phyloP scores from a whole-genome alignment of 805 yeast species.

The Schwanniomyces pseudopolymorphus region DNA sequence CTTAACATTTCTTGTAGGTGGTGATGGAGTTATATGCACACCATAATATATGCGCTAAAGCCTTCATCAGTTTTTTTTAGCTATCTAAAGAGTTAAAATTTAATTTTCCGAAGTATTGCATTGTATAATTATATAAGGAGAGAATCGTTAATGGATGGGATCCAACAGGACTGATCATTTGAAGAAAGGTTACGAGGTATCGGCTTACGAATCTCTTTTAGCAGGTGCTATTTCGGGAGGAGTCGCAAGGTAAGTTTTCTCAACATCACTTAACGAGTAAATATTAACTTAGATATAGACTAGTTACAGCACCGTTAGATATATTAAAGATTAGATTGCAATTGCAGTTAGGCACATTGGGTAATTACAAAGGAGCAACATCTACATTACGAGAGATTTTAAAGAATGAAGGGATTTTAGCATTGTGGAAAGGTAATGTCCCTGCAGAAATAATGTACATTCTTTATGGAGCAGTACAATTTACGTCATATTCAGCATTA shows the following conservation, averaged over 20 bases:
- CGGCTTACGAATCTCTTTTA: constrained; percentile 51
- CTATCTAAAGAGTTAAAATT: no score
- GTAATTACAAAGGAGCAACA: constrained; percentile 24
- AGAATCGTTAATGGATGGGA: constrained; percentile 8
- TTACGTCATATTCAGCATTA: constrained; percentile 62
- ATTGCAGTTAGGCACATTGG: constrained; percentile 39
- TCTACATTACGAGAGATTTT: constrained; percentile 44
- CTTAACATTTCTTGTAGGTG: neutral
- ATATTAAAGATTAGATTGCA: constrained; percentile 76
- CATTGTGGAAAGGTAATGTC: constrained; percentile 94
- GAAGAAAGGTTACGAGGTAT: constrained; percentile 50
- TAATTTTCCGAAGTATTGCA: neutral
- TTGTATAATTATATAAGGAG: neutral
- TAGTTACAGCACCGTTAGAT: constrained; percentile 74
- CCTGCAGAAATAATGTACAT: constrained; percentile 89
- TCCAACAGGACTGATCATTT: constrained; percentile 40
- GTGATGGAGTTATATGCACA: neutral
- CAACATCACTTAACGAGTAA: neutral
- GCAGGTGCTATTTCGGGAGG: constrained; percentile 78
- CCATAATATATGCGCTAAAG: neutral
- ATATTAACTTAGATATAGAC: constrained; percentile 37
- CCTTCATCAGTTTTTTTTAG: no score
- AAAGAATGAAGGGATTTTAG: constrained; percentile 64
- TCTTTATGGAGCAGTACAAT: constrained; percentile 82
- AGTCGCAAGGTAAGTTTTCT: constrained; percentile 37